Evolutionary conservation across 148 eudicot species (phyloP), one percentile per base, ranked within the genome.

Genomic region (Rhododendron molle): DNA sequence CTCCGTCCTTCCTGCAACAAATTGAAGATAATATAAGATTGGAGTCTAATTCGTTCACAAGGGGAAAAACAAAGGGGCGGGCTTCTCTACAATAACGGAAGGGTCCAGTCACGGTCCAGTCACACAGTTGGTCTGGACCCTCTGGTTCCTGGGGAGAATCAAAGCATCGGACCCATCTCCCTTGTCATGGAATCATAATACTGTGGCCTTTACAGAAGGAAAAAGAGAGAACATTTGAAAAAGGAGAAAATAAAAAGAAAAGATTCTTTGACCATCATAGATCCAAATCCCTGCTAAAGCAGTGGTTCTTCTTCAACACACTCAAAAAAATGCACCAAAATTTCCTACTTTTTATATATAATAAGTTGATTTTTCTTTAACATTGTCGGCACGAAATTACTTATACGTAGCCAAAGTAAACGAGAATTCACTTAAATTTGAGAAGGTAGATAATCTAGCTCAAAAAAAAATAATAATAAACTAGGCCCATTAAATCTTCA

Each of bases 1-100:
- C 86, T 87, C 56, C 94, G 77, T 78, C 94, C 94, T 65, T 91
- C 92, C 94, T 92, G 83, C 81, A 85, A 77, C 18, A 77, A 18
- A 60, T 34, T 32, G 46, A 47, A 76, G 18, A 46, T 82, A 76
- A 5, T 44, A 5, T 44, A 32, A 78, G 50, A 34, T 23, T 76
- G 23, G 34, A 71, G 77, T 44, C 65, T 46, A 5, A 28, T 34
- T 74, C 34, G 13, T n/a, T 34, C 56, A 40, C 34, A 40, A 14
- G 28, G 20, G 30, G 7, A 77, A 77, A 40, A 14, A 23, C 80
- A 38, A 23, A 60, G n/a, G 67, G 10, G 21, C 9, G 21, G 67
- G 9, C n/a, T 36, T 76, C 79, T 38, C 44, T 36, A 20, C 23
- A 20, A 21, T 76, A 38, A 6, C 14, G 1, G 34, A 11, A 67